Conservation (phyloP, 2,329 filamentous ascomycete genomes). For the Periconia sp. region DNA sequence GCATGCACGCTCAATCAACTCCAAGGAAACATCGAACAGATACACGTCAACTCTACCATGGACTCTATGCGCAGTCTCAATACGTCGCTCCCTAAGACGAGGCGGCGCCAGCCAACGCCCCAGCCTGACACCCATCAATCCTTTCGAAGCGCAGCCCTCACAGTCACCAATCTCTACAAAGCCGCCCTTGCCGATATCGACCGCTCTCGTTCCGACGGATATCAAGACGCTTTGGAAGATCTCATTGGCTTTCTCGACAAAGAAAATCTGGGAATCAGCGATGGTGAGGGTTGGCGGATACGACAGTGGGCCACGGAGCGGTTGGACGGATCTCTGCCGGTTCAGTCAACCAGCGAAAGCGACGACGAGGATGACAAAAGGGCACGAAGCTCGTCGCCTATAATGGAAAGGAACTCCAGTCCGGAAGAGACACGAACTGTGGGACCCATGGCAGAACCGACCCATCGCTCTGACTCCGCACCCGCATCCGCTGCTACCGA, state of each 20-base stretch:
- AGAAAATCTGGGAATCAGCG: conserved; percentile 73
- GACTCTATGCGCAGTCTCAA: conserved; percentile 47
- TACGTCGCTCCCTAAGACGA: conserved; percentile 41
- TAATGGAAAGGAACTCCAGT: conserved; percentile 54
- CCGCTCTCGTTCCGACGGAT: conserved; percentile 76
- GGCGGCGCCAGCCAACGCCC: conserved; percentile 25
- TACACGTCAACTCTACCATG: conserved; percentile 20
- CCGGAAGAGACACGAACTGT: conserved; percentile 42
- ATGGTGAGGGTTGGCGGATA: conserved; percentile 74
- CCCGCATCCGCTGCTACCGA: conserved; percentile 45
- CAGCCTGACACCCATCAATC: conserved; percentile 69
- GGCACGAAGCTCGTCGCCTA: conserved; percentile 62
- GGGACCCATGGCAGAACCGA: conserved; percentile 17
- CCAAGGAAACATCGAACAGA: neutral
- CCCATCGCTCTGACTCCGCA: conserved; percentile 32
- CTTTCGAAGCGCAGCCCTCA: conserved; percentile 90
- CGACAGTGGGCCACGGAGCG: conserved; percentile 70
- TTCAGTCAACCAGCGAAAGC: conserved; percentile 61
- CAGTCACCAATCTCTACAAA: conserved; percentile 95
- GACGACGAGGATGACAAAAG: conserved; percentile 63
- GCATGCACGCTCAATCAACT: too few relatives aligned
- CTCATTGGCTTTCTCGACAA: conserved; percentile 82
- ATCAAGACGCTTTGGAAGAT: conserved; percentile 92
- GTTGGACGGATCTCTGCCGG: conserved; percentile 62
- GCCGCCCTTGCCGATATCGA: conserved; percentile 78